phyloP scores from a whole-genome alignment of 2,329 filamentous ascomycete species.

The Claviceps sp. region DNA sequence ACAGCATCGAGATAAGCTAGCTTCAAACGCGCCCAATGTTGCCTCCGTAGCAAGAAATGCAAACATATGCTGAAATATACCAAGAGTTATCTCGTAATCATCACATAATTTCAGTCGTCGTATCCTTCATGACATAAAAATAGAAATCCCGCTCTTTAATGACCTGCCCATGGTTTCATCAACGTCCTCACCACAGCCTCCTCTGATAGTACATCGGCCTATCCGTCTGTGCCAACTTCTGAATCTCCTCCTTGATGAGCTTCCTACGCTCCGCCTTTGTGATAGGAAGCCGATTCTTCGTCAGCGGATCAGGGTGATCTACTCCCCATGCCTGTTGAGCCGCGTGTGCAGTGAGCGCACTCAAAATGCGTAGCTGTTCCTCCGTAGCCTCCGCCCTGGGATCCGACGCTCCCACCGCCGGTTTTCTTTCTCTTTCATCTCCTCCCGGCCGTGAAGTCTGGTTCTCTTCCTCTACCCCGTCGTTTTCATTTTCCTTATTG shows the following conservation, averaged over 20 bases:
- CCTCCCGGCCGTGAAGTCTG: not conserved
- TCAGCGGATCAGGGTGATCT: conserved; percentile 22
- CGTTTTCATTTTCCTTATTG: not conserved
- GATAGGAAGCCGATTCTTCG: conserved; percentile 31
- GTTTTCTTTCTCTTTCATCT: not conserved
- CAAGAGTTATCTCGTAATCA: no score
- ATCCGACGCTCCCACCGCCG: conserved; percentile 6
- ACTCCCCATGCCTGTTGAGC: conserved; percentile 20
- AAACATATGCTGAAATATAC: no score
- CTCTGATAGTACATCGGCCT: conserved; percentile 40
- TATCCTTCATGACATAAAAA: no score
- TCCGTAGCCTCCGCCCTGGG: conserved; percentile 9
- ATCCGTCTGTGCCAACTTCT: conserved; percentile 29
- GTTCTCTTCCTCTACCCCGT: not conserved
- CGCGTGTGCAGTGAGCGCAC: conserved; percentile 18
- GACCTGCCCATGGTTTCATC: not conserved
- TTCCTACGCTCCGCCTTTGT: conserved; percentile 39
- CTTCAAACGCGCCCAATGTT: no score
- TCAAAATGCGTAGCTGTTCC: conserved; percentile 20
- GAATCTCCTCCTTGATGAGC: conserved; percentile 45
- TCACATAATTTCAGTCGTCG: no score
- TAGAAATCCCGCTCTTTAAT: no score
- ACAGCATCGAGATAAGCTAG: no score
- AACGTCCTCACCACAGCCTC: conserved; percentile 27
- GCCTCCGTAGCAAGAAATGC: no score